These are phyloP conservation scores for Hericium alpestre DNA, from an alignment of 768 basidiomycete genomes.

Conservation along the genomic window DNA sequence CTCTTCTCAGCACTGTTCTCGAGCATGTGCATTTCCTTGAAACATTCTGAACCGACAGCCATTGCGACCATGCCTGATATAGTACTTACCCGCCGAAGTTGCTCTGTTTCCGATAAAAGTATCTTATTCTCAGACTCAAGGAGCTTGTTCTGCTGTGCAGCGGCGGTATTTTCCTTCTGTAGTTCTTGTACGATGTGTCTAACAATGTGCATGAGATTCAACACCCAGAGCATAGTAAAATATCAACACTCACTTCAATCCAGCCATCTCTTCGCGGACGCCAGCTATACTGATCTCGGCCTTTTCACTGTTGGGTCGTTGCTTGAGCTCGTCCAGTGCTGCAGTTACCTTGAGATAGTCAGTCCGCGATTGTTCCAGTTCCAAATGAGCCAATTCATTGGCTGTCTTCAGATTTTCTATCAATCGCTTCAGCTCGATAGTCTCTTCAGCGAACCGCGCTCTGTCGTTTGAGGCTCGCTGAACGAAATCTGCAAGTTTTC, in stretches of 20 bases:
- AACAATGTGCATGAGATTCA: neutral
- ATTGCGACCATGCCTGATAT: too few relatives aligned
- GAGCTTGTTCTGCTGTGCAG: conserved; percentile 55
- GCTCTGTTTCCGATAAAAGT: conserved; percentile 54
- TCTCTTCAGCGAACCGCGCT: conserved; percentile 41
- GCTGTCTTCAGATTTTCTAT: conserved; percentile 23
- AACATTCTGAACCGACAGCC: neutral
- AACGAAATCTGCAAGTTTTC: conserved; percentile 36
- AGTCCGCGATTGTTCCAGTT: neutral
- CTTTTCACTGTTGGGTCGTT: conserved; percentile 2
- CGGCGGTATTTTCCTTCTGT: conserved; percentile 64
- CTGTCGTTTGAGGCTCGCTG: conserved; percentile 43
- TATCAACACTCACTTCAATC: conserved; percentile 54
- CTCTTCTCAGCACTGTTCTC: conserved; percentile 67
- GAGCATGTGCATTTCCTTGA: conserved; percentile 62
- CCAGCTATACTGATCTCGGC: neutral
- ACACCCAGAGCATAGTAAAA: neutral
- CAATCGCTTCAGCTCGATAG: conserved; percentile 39
- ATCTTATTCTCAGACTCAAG: conserved; percentile 69
- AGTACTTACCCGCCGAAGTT: conserved; percentile 35
- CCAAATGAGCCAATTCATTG: neutral
- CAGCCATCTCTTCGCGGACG: conserved; percentile 60
- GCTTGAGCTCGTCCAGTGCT: too few relatives aligned
- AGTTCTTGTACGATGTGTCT: conserved; percentile 86
- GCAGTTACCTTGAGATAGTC: neutral